phyloP scores from a whole-genome alignment of 2,329 filamentous ascomycete genomes.

The Epichloe glyceriae region DNA sequence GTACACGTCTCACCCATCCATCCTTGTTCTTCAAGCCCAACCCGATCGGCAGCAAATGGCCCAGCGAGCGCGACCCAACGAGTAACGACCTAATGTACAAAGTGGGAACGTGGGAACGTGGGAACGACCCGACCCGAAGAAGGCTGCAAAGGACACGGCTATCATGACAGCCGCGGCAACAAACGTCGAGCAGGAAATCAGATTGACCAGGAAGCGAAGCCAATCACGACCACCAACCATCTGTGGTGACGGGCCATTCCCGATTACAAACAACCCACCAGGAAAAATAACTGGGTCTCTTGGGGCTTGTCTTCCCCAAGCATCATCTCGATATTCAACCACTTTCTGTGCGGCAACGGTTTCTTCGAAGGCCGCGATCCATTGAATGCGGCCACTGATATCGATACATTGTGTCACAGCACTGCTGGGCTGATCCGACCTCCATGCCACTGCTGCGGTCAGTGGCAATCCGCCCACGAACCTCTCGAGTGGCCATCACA shows the following conservation, averaged over 20 bases:
- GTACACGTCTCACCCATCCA: neutral
- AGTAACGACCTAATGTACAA: no score
- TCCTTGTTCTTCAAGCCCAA: neutral
- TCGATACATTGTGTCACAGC: no score
- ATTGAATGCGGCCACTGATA: no score
- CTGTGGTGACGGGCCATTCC: no score
- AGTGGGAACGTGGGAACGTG: no score
- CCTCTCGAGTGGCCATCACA: neutral
- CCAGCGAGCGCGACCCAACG: no score
- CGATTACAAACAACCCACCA: neutral
- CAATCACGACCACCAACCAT: no score
- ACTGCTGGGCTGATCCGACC: neutral
- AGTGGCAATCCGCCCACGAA: constrained; percentile 3
- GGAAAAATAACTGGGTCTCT: neutral
- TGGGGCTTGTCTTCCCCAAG: neutral
- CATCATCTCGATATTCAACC: neutral
- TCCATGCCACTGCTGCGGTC: constrained; percentile 5
- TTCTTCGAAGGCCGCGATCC: no score
- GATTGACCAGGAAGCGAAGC: no score
- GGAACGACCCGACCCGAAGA: neutral
- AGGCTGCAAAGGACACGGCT: neutral
- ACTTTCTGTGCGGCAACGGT: neutral
- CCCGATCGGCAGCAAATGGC: neutral
- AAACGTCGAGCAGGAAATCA: no score
- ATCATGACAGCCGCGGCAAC: no score